Evolutionary conservation across 2,329 filamentous ascomycete genomes (phyloP).

Genomic region (Arachnopeziza araneosa): DNA sequence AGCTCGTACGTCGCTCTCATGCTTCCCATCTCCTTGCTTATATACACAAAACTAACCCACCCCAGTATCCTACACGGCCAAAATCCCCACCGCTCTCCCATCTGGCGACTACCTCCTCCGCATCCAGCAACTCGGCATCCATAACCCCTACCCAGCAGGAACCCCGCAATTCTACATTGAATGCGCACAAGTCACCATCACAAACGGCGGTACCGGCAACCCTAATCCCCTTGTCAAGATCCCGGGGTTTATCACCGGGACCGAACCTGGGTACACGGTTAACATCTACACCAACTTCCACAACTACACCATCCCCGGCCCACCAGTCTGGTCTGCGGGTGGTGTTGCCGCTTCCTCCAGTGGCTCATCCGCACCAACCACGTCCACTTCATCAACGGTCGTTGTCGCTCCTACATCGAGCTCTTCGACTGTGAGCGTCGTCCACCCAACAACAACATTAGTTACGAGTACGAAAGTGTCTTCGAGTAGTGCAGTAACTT

Average conservation of each 20-base stretch:
- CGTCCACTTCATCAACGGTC: neutral
- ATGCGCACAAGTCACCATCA: conserved; percentile 28
- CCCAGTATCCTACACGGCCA: conserved; percentile 27
- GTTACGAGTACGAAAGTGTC: neutral
- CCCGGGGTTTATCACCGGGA: conserved; percentile 23
- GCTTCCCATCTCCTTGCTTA: neutral
- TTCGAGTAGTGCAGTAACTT: neutral
- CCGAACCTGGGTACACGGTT: conserved; percentile 18
- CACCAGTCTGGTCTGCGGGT: conserved; percentile 23
- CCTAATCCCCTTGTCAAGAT: conserved; percentile 26
- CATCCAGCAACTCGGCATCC: conserved; percentile 27
- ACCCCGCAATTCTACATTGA: conserved; percentile 29
- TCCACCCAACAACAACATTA: neutral
- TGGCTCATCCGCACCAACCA: neutral
- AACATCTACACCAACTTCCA: conserved; percentile 28
- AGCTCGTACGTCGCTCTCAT: conserved; percentile 14
- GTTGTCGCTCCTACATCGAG: neutral
- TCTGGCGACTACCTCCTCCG: conserved; percentile 28
- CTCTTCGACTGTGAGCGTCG: neutral
- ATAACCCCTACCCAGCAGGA: conserved; percentile 27
- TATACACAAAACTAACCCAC: neutral
- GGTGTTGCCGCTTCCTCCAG: conserved; percentile 1
- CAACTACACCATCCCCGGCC: conserved; percentile 27
- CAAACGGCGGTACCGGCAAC: conserved; percentile 22
- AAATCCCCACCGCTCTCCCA: conserved; percentile 23